Evolutionary conservation across 257 asterid genomes (phyloP), one percentile per base, ranked within the genome.

Genomic region (Agastache rugosa): DNA sequence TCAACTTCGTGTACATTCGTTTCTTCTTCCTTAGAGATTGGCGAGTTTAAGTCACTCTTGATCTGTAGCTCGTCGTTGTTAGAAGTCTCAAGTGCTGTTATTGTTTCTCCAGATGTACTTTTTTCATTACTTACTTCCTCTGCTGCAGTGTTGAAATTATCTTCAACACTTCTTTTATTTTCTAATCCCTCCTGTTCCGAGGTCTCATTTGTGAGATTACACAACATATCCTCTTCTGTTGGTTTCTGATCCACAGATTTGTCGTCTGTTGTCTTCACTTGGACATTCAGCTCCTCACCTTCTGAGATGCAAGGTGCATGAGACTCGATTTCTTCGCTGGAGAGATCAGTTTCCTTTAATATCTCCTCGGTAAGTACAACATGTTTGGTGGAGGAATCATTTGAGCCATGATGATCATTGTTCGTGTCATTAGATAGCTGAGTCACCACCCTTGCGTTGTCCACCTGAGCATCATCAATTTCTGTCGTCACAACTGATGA

Each of bases 11-110:
- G 10, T 11, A 35, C 11, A 48, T 14, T 19, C 19, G 35, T 42
- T 66, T 61, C 53, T 51, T 78, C 74, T 78, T 78, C 79, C 37
- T 73, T 44, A 17, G 64, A 42, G 63, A 78, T 10, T 45, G 75
- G 39, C n/a, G 82, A 35, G 37, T 47, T 61, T n/a, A 63, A 35
- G 0, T n/a, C 55, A 12, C 48, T 51, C 60, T 39, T 70, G 75
- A 47, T 47, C 31, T 58, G 47, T n/a, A 20, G 34, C 34, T 55
- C 62, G 34, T 35, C 14, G 8, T 15, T 11, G 0, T 8, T 35
- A 9, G 51, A 63, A 63, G 69, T 39, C 14, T 12, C 68, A 14
- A 63, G 34, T 29, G 19, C n/a, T 15, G 15, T 9, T 31, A 8
- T 74, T 53, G 61, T 35, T 61, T 78, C 53, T 22, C 16, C 41